Conservation (phyloP, 2,329 filamentous ascomycete genomes). For the Aureobasidium sp. region DNA sequence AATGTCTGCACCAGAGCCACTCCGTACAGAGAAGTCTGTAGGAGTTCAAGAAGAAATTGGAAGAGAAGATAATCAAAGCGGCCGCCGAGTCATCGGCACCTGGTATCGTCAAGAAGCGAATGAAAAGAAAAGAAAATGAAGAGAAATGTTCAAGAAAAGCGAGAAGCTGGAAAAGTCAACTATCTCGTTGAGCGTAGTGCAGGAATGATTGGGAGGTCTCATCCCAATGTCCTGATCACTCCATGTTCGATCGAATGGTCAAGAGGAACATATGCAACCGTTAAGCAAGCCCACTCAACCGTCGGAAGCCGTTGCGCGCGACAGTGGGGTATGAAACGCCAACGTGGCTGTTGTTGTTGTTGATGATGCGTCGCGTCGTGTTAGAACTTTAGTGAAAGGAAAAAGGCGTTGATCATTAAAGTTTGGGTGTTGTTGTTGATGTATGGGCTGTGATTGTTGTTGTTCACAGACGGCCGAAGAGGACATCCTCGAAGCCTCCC, state of each 20-base stretch:
- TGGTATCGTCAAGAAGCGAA: slow-evolving; percentile 15
- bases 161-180: background rate
- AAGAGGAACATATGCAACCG: slow-evolving; percentile 6
- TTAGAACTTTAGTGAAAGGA: slow-evolving; percentile 1
- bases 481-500: slow-evolving; percentile 19
- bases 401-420: slow-evolving; percentile 14
- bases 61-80: background rate
- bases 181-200: background rate
- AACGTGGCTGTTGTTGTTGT: background rate
- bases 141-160: slow-evolving; percentile 8
- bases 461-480: slow-evolving; percentile 17
- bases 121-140: background rate
- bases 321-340: slow-evolving; percentile 13
- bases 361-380: slow-evolving; percentile 11
- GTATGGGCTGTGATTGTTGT: background rate
- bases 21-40: background rate
- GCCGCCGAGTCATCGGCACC: background rate
- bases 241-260: background rate
- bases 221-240: background rate
- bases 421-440: slow-evolving; percentile 1
- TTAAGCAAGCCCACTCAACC: background rate
- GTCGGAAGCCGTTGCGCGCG: slow-evolving; percentile 5
- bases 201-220: background rate
- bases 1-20: background rate
- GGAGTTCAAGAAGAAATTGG: background rate